These are phyloP conservation scores for Podospora conica DNA, from an alignment of 495 filamentous ascomycete genomes.

Conservation along the genomic window DNA sequence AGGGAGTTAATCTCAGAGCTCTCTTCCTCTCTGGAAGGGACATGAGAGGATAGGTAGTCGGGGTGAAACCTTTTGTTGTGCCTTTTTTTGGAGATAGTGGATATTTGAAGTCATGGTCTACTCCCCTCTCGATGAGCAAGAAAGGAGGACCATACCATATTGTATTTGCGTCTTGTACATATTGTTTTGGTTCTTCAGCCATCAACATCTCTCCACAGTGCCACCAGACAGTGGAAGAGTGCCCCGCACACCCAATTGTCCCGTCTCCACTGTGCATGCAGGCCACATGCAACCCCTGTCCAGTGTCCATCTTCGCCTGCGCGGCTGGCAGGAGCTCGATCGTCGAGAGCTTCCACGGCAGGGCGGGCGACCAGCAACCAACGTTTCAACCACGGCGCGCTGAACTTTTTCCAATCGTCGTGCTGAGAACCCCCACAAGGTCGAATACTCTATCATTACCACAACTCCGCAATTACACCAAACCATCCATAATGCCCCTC, in stretches of 20 bases:
- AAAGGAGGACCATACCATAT: too few species aligned
- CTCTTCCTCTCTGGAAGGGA: not conserved
- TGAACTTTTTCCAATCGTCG: not conserved
- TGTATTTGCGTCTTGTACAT: not conserved
- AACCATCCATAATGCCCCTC: conserved; percentile 6
- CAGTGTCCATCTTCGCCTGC: not conserved
- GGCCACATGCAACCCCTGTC: not conserved
- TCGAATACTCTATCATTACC: not conserved
- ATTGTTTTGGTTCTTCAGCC: not conserved
- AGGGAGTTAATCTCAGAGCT: not conserved
- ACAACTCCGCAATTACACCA: not conserved
- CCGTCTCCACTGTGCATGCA: not conserved
- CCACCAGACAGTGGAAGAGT: not conserved
- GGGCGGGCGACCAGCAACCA: too few species aligned
- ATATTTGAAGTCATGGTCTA: too few species aligned
- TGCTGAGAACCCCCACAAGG: not conserved
- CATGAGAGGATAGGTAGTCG: not conserved
- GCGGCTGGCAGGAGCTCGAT: not conserved
- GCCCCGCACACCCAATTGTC: not conserved
- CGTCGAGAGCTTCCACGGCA: not conserved
- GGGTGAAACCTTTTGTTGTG: not conserved
- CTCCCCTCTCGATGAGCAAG: too few species aligned
- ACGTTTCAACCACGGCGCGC: not conserved
- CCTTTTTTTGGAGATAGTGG: too few species aligned
- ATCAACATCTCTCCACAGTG: not conserved